Base-by-base conservation (phyloP, 2,329 filamentous ascomycete species). In the Phyllosticta citribraziliensis region DNA sequence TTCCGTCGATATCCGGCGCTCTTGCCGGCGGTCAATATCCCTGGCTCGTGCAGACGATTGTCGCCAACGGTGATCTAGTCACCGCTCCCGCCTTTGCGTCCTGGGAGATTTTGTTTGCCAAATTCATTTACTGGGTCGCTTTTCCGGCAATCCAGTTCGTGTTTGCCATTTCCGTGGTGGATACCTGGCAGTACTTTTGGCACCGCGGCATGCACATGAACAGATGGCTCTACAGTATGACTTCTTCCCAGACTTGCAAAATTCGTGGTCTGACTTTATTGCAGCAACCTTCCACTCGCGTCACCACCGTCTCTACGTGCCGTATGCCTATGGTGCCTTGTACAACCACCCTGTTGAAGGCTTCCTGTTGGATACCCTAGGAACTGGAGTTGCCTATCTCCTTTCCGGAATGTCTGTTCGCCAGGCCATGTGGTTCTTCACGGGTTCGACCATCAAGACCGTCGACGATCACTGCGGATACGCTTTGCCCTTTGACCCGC, bases 391-490 rank as follows among this genome's bases (percentile, higher is more conserved):
- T 47, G 90, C 84, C 22, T 97, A 95, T 77, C 86, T 96, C 69
- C 70, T 88, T 12, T 84, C 89, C 0, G 82, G 88, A 63, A 88
- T 97, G 88, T 91, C 85, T n/a, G 81, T 87, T 56, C 86, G 92
- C 59, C 90, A 96, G 74, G 88, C 87, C 67, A 92, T 96, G 79
- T 83, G 84, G 74, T 97, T 97, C 79, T 97, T 96, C 75, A 87
- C 87, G 57, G 83, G 85, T 73, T 93, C 89, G 33, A 95, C 90
- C 8, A 85, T 97, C 79, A 99, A 99, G 80, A 97, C 94, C 0
- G 91, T 97, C 25, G 92, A 97, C 70, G 94, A 99, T 72, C 94
- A 99, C 78, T 97, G 93, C 74, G 94, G 94, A 65, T 99, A 97
- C 72, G 82, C 85, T n/a, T 87, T 99, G 64, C 94, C 94, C 1